phyloP scores from a whole-genome alignment of 139 green algal genomes.

The Chlorokybus atmophyticus region DNA sequence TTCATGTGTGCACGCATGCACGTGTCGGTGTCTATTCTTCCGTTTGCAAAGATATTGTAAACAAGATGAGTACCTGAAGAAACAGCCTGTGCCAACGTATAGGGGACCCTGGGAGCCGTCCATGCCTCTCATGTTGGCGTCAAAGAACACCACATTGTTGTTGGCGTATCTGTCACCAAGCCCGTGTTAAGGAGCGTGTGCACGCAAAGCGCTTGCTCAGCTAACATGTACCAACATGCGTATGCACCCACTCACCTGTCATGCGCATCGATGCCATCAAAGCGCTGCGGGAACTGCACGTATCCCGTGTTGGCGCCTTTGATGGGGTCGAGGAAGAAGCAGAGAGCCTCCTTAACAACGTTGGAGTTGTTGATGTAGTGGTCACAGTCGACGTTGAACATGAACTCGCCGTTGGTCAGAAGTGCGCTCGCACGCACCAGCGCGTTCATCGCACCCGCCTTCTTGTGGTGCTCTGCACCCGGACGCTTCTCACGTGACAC shows the following conservation, averaged over 20 bases:
- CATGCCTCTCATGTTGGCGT: background rate
- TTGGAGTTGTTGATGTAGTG: conserved; percentile 30
- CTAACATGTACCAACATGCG: too few relatives aligned
- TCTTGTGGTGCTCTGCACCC: conserved; percentile 27
- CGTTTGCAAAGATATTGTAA: too few relatives aligned
- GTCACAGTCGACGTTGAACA: conserved; percentile 31
- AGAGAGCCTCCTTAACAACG: conserved; percentile 24
- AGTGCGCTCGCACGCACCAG: conserved; percentile 20
- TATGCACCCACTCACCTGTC: too few relatives aligned
- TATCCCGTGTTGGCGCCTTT: conserved; percentile 22
- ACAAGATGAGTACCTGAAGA: too few relatives aligned
- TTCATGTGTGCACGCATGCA: too few relatives aligned
- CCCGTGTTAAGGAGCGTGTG: too few relatives aligned
- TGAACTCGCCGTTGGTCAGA: conserved; percentile 27
- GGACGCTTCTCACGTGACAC: conserved; percentile 24
- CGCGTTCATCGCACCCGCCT: conserved; percentile 28
- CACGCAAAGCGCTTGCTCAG: too few relatives aligned
- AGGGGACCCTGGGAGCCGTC: background rate
- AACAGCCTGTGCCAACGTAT: background rate
- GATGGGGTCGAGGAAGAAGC: conserved; percentile 27
- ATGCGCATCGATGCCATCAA: conserved; percentile 22
- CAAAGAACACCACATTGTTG: background rate
- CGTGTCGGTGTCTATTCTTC: too few relatives aligned
- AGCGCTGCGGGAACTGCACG: conserved; percentile 29
- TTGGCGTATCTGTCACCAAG: background rate